These are phyloP conservation scores for Neofusicoccum umdonicola DNA, from an alignment of 2,329 filamentous ascomycete genomes.

Conservation along the genomic window DNA sequence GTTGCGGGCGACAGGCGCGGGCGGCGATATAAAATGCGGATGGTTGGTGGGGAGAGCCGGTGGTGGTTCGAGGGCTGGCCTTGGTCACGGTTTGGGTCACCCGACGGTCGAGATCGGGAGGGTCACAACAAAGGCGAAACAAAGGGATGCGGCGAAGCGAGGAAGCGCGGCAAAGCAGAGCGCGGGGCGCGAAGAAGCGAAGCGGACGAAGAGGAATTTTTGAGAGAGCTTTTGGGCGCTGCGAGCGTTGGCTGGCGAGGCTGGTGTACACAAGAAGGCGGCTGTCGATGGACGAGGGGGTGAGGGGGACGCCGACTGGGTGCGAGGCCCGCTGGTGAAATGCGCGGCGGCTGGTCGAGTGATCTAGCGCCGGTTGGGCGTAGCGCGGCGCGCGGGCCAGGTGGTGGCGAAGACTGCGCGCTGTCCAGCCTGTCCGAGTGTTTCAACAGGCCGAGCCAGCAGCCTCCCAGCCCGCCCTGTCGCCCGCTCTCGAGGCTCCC, in stretches of 20 bases:
- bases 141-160: slow-evolving; percentile 12
- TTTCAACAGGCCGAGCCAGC: slow-evolving; percentile 3
- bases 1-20: background rate
- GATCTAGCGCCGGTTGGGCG: background rate
- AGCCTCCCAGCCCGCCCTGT: background rate
- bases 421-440: background rate
- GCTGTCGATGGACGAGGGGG: slow-evolving; percentile 7
- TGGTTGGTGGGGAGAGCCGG: slow-evolving; percentile 10
- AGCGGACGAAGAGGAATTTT: background rate
- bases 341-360: background rate
- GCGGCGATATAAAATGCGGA: slow-evolving; percentile 1
- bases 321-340: background rate
- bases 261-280: slow-evolving; percentile 12
- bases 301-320: background rate
- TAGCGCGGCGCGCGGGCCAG: background rate
- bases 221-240: background rate
- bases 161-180: slow-evolving; percentile 2
- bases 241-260: background rate
- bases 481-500: slow-evolving; percentile 9
- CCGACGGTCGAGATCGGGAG: slow-evolving; percentile 1
- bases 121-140: slow-evolving; percentile 18
- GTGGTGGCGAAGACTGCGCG: background rate
- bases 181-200: background rate
- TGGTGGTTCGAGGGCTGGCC: slow-evolving; percentile 4
- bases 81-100: slow-evolving; percentile 8